phyloP scores from a whole-genome alignment of 2,329 filamentous ascomycete species.

The Didymella lethalis region DNA sequence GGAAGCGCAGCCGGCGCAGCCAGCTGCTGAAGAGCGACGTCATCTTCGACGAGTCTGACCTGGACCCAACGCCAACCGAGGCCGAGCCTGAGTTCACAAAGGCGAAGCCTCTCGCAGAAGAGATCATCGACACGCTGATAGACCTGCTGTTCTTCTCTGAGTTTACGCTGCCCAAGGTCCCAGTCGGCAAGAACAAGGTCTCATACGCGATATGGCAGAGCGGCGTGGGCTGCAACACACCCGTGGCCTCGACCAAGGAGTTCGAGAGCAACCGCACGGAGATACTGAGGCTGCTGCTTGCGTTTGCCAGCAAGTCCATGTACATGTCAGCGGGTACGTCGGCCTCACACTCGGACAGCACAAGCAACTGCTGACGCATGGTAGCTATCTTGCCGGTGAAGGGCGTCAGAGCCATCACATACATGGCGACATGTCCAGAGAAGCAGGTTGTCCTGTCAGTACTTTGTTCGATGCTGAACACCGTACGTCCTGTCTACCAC shows the following conservation, averaged over 20 bases:
- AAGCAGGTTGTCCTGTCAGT: constrained; percentile 91
- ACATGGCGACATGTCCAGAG: constrained; percentile 85
- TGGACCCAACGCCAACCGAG: constrained; percentile 56
- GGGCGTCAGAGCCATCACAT: constrained; percentile 84
- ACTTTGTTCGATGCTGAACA: constrained; percentile 92
- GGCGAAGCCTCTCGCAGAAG: constrained; percentile 86
- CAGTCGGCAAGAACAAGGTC: constrained; percentile 77
- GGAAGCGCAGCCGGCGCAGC: constrained; percentile 62
- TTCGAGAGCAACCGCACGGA: constrained; percentile 93
- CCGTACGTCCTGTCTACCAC: constrained; percentile 64
- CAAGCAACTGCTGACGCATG: constrained; percentile 11
- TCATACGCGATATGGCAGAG: constrained; percentile 98
- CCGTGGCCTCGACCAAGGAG: constrained; percentile 87
- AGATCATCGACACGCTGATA: constrained; percentile 87
- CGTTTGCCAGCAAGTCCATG: constrained; percentile 88
- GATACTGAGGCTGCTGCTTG: constrained; percentile 83
- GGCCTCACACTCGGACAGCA: background rate
- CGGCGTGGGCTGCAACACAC: constrained; percentile 92
- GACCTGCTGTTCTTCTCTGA: constrained; percentile 92
- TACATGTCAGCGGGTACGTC: constrained; percentile 78
- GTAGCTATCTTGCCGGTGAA: constrained; percentile 76
- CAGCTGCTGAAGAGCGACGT: constrained; percentile 69
- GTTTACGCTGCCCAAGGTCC: constrained; percentile 80
- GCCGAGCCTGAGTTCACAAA: constrained; percentile 75
- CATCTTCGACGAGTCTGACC: constrained; percentile 79